Percentiles rank a stretch among this genome's conserved stretches.
These are phyloP conservation scores for Pleurotus pulmonarius DNA, from an alignment of 768 basidiomycete species.

Conservation along the genomic window DNA sequence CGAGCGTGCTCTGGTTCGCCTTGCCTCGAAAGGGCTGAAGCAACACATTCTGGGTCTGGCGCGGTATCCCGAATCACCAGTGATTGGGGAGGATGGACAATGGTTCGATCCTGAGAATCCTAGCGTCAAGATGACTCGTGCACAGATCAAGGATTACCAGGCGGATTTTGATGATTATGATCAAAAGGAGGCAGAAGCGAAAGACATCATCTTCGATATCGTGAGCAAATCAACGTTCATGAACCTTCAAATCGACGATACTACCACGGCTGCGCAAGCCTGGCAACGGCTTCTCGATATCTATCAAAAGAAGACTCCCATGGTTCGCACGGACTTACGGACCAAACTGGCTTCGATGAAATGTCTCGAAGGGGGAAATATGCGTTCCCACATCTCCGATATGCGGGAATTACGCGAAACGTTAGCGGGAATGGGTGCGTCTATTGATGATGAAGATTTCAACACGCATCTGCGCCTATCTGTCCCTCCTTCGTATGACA, in stretches of 20 bases:
- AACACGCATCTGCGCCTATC: too few species aligned
- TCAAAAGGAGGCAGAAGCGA: too few species aligned
- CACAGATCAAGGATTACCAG: not conserved
- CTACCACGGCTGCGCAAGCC: not conserved
- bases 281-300: not conserved
- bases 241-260: not conserved
- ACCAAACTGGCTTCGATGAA: not conserved
- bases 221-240: not conserved
- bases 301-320: not conserved
- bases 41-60: not conserved
- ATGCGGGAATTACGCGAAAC: too few species aligned
- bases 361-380: not conserved
- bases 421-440: too few species aligned
- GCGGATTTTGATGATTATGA: not conserved
- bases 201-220: too few species aligned
- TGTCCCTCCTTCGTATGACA: too few species aligned
- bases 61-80: not conserved
- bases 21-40: not conserved
- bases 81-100: not conserved
- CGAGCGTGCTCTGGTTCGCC: not conserved
- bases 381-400: too few species aligned
- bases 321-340: not conserved
- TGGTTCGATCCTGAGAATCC: not conserved
- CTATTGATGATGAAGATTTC: too few species aligned
- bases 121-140: not conserved